Evolutionary conservation across 2,329 filamentous ascomycete genomes (phyloP).

Genomic region (Penicillium sumatraense): DNA sequence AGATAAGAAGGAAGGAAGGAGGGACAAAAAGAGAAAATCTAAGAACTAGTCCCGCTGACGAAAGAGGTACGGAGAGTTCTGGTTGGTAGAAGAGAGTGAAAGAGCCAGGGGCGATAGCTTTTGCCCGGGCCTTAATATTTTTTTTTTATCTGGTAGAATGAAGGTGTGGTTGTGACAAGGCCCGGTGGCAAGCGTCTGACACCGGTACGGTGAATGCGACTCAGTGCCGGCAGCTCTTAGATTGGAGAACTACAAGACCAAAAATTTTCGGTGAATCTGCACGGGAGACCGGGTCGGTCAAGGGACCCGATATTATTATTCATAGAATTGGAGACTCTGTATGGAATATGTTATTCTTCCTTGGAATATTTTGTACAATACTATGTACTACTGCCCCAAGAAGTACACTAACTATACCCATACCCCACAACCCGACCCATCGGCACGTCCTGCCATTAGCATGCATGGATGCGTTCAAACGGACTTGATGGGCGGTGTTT

Average conservation of each 20-base stretch:
- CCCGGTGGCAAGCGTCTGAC: slow-evolving; percentile 32
- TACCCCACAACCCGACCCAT: slow-evolving; percentile 8
- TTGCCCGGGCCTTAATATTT: neutral
- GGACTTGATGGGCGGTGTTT: neutral
- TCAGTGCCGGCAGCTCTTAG: slow-evolving; percentile 11
- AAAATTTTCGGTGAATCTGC: neutral
- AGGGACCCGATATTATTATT: slow-evolving; percentile 6
- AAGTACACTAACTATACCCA: no score
- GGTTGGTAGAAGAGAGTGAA: neutral
- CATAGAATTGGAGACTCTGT: slow-evolving; percentile 7
- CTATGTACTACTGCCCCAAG: no score
- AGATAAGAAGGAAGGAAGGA: neutral
- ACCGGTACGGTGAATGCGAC: slow-evolving; percentile 27
- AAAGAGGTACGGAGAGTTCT: slow-evolving; percentile 1
- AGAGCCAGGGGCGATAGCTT: neutral
- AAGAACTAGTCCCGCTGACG: neutral
- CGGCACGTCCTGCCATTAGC: slow-evolving; percentile 5
- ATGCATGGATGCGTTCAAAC: neutral
- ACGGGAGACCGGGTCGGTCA: slow-evolving; percentile 5
- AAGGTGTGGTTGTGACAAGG: slow-evolving; percentile 1
- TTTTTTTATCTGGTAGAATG: neutral
- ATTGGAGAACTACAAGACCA: neutral
- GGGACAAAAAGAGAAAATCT: neutral
- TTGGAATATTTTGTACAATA: no score
- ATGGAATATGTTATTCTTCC: no score